Evolutionary conservation across 179 eudicot species (phyloP), one percentile per base, ranked within the genome.

Genomic region (Spinacia oleracea): DNA sequence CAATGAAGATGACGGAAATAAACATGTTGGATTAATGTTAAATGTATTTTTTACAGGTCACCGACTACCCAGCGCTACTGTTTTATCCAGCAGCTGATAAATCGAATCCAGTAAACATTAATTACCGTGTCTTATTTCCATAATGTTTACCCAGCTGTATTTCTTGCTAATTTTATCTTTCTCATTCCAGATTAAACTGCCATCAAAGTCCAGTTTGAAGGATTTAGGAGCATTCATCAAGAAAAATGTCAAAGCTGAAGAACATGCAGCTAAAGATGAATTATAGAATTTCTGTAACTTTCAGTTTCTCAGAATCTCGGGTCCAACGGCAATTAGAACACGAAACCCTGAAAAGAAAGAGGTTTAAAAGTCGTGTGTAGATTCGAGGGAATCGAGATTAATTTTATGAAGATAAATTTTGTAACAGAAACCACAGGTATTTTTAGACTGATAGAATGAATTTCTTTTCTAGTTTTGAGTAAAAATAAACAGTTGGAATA

Each of bases 171-270:
- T 21, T 60, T 59, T 32, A n/a, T 55, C 15, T 79, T 43, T 14
- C 58, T 77, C 25, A 1, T 86, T 89, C 60, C 93, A 95, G 98
- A 82, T 91, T 67, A 88, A 81, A 73, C 80, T 95, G 50, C 80
- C 97, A 20, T 78, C 90, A 3, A 95, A 93, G 63, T 91, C 97
- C 34, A 85, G 89, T 81, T 81, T 87, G 83, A 95, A 93, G 91
- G 95, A 93, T 21, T 81, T 93, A 89, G 97, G 93, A 9, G 83
- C 86, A 20, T 88, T 90, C 18, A 88, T 95, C 84, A 95, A 93
- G 88, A 89, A 86, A 82, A 80, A 86, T 32, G 85, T 89, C 31
- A 90, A 87, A 87, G 82, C 79, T 21, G 88, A 84, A 82, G 84
- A 81, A 35, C 69, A 82, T n/a, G 55, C 40, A 40, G 79, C 82